Conservation (phyloP, 768 basidiomycete genomes). For the Omphalotus guepiniiformis region DNA sequence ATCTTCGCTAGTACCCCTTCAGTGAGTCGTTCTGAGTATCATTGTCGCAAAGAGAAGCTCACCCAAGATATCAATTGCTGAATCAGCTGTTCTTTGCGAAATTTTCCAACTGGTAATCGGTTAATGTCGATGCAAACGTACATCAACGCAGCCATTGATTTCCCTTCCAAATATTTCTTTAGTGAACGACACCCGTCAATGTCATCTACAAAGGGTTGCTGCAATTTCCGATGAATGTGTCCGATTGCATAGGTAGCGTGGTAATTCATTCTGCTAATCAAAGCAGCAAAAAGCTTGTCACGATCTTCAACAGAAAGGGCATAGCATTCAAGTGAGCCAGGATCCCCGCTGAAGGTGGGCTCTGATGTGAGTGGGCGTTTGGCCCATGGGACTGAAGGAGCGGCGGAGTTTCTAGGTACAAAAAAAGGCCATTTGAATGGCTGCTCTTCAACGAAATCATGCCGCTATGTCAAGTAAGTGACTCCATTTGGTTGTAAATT, state of each 20-base stretch:
- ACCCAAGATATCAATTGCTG: conserved; percentile 1
- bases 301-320: neutral
- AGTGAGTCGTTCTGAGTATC: neutral
- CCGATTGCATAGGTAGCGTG: neutral
- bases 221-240: neutral
- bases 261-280: neutral
- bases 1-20: neutral
- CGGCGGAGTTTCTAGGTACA: neutral
- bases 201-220: neutral
- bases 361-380: neutral
- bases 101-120: neutral
- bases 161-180: neutral
- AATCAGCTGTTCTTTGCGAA: neutral
- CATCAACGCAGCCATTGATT: neutral
- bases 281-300: neutral
- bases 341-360: neutral
- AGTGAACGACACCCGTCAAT: neutral
- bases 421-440: neutral
- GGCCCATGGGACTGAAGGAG: neutral
- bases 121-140: neutral
- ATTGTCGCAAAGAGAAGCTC: neutral
- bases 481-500: neutral
- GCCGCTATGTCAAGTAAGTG: neutral
- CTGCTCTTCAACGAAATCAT: neutral
- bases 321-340: neutral